Base-by-base conservation (phyloP, 352 stramenopile genomes). In the Phytophthora fragariaefolia region DNA sequence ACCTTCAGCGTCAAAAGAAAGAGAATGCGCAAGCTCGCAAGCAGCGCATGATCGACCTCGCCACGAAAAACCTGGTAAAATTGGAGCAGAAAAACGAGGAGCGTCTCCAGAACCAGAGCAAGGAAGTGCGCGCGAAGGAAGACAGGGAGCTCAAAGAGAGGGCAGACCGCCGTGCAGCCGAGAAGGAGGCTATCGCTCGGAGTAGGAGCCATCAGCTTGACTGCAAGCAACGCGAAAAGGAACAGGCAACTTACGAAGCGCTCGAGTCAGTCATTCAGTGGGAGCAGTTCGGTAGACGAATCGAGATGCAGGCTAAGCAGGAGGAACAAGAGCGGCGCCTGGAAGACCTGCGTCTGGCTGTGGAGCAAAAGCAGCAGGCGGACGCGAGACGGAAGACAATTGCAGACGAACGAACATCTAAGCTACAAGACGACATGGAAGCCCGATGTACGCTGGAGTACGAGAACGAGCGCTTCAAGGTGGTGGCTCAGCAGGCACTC, bases 31-130 rank as follows among this genome's bases (percentile, higher is more conserved):
- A 90, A 32, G 73, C 83, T 30, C 72, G 84, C 46, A 93, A 93
- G 53, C 84, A 93, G 62, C 83, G 83, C 18, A 94, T 96, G 87
- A 93, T 96, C 45, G 84, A 96, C 48, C 70, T 92, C 54, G 87
- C 81, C 26, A 83, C 80, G 13, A 76, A 92, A 20, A 91, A 92
- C 47, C 58, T 96, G 22, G 56, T 92, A 26, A 81, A 91, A 45
- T 59, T 93, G 12, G 83, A 92, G 58, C 74, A 82, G 6, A 75
- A 86, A 46, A 77, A 77, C n/a, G 83, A 94, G 12, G 20, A 69
- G 38, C 82, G 85, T 13, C 63, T 96, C 1, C 58, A 88, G 22
- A 83, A 85, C 54, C 84, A 94, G 60, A 84, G 74, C 55, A 80
- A 81, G 7, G 82, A 96, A 61, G 85, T 93, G 17, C 85, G 80